A percentile compares a stretch with the other conserved stretches of the same genome.
phyloP scores from a whole-genome alignment of 2,329 filamentous ascomycete species.

The Thielaviopsis punctulata region DNA sequence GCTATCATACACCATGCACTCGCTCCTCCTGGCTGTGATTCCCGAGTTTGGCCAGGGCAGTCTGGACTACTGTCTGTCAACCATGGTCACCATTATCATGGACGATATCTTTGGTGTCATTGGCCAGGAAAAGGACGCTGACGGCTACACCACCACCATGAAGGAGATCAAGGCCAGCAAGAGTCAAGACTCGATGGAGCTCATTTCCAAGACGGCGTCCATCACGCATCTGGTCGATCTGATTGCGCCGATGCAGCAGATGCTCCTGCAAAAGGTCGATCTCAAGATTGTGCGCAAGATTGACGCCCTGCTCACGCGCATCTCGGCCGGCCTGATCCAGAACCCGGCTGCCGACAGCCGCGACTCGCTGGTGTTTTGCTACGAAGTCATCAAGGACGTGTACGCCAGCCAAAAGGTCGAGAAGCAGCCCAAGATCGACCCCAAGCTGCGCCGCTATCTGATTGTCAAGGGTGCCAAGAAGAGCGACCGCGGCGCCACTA shows the following conservation, averaged over 20 bases:
- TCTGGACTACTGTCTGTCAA: slow-evolving; percentile 68
- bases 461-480: slow-evolving; percentile 66
- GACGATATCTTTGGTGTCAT: slow-evolving; percentile 90
- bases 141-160: slow-evolving; percentile 88
- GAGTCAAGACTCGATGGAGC: slow-evolving; percentile 92
- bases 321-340: slow-evolving; percentile 65
- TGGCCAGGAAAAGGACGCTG: slow-evolving; percentile 91
- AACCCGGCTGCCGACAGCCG: slow-evolving; percentile 64
- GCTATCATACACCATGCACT: slow-evolving; percentile 85
- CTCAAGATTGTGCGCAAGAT: slow-evolving; percentile 74
- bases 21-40: slow-evolving; percentile 61
- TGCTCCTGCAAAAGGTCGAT: slow-evolving; percentile 72
- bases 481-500: slow-evolving; percentile 52
- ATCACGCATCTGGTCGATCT: slow-evolving; percentile 57
- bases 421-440: slow-evolving; percentile 38
- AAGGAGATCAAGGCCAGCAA: slow-evolving; percentile 97
- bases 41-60: slow-evolving; percentile 64
- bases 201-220: slow-evolving; percentile 70
- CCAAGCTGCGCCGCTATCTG: slow-evolving; percentile 54
- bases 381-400: slow-evolving; percentile 78
- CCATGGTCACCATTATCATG: slow-evolving; percentile 75
- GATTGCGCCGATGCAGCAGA: slow-evolving; percentile 56
- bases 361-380: slow-evolving; percentile 84
- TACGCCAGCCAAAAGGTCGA: slow-evolving; percentile 46
- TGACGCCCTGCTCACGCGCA: slow-evolving; percentile 69